Conservation (phyloP, 805 yeast species). For the Starmerella etchellsii region DNA sequence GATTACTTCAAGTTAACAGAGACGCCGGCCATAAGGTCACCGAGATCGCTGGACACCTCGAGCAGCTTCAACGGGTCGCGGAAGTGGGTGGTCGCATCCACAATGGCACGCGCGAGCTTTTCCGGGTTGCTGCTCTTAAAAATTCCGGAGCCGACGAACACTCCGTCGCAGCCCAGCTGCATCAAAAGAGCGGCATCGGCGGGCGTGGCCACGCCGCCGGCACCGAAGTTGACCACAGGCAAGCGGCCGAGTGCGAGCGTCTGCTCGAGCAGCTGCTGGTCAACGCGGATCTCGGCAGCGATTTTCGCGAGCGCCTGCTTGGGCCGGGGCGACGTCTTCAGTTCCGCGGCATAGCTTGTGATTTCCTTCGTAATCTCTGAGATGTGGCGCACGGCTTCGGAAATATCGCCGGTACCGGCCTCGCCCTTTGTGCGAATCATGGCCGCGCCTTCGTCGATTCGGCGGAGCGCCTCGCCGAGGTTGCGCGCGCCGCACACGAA, state of each 20-base stretch:
- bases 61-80: conserved; percentile 47
- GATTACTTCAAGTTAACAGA: too few relatives aligned
- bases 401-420: conserved; percentile 79
- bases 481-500: conserved; percentile 77
- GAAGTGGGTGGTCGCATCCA: conserved; percentile 62
- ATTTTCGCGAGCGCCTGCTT: conserved; percentile 29
- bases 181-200: conserved; percentile 77
- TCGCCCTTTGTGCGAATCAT: conserved; percentile 82
- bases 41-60: conserved; percentile 56
- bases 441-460: conserved; percentile 73
- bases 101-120: conserved; percentile 64
- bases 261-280: conserved; percentile 37
- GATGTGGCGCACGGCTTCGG: conserved; percentile 70
- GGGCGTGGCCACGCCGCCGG: conserved; percentile 83
- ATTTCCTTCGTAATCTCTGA: conserved; percentile 47
- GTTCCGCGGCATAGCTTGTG: conserved; percentile 29
- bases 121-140: conserved; percentile 64
- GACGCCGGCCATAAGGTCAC: conserved; percentile 65
- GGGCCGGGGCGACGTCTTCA: conserved; percentile 1
- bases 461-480: conserved; percentile 68
- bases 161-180: conserved; percentile 71
- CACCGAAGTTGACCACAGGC: conserved; percentile 78
- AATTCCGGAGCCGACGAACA: conserved; percentile 67
- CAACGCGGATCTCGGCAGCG: conserved; percentile 50
- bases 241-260: conserved; percentile 44